Evolutionary conservation across 2,329 filamentous ascomycete genomes (phyloP).

Genomic region (Claviceps humidiphila): DNA sequence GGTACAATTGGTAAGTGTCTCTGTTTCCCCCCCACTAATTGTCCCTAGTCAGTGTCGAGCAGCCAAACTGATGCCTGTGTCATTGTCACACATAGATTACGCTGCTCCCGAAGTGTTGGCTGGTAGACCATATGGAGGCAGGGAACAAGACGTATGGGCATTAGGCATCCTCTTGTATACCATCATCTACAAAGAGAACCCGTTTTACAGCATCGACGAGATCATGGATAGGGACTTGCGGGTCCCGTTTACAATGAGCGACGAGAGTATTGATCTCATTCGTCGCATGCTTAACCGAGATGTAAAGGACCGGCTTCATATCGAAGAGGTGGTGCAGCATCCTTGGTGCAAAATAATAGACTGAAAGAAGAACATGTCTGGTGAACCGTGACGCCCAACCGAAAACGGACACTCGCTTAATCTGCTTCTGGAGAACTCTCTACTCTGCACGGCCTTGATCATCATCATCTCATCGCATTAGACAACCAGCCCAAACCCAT

Average conservation of each 20-base stretch:
- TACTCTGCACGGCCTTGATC: background rate
- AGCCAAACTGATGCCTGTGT: background rate
- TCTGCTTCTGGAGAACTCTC: background rate
- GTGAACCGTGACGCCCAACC: background rate
- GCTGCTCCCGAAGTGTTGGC: conserved; percentile 95
- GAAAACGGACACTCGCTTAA: background rate
- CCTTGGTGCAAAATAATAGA: conserved; percentile 49
- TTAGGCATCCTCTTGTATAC: conserved; percentile 95
- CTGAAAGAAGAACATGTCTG: background rate
- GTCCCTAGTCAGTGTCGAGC: background rate
- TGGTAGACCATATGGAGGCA: conserved; percentile 81
- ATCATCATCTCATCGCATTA: background rate
- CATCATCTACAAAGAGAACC: conserved; percentile 98
- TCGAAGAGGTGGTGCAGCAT: conserved; percentile 76
- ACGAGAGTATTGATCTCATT: conserved; percentile 85
- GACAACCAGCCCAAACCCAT: background rate
- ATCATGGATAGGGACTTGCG: conserved; percentile 95
- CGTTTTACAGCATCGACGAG: conserved; percentile 97
- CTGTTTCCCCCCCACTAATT: background rate
- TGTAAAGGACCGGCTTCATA: conserved; percentile 70
- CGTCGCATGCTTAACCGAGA: conserved; percentile 86
- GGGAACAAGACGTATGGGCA: conserved; percentile 97
- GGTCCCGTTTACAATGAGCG: conserved; percentile 77
- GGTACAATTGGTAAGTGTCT: conserved; percentile 81
- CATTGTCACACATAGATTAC: conserved; percentile 54